Conservation (phyloP, 805 yeast species). For the Saturnispora saitoi region DNA sequence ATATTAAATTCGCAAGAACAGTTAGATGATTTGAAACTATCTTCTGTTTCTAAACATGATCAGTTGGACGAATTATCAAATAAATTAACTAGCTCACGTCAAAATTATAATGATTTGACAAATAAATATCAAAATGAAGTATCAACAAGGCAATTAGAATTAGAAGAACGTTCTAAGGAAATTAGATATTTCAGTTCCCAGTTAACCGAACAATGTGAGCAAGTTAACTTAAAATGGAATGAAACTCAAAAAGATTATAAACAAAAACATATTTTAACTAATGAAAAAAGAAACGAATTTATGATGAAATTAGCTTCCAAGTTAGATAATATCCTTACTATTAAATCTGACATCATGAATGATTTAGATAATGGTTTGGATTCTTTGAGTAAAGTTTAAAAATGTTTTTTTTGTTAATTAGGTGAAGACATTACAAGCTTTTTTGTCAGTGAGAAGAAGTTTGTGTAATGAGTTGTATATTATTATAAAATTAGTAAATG, state of each 20-base stretch:
- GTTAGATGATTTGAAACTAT: constrained; percentile 47
- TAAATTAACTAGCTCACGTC: constrained; percentile 28
- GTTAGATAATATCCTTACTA: constrained; percentile 51
- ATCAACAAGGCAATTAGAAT: constrained; percentile 13
- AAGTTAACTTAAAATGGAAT: constrained; percentile 33
- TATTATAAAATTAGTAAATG: neutral
- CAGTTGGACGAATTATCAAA: constrained; percentile 50
- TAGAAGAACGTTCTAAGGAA: constrained; percentile 17
- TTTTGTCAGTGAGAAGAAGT: neutral
- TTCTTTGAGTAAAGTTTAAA: neutral
- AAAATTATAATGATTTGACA: constrained; percentile 15
- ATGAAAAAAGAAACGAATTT: constrained; percentile 38
- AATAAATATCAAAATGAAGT: constrained; percentile 15
- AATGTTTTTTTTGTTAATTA: neutral
- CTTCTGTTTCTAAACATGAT: constrained; percentile 48
- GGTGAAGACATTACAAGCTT: neutral
- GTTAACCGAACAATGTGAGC: constrained; percentile 13
- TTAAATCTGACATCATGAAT: constrained; percentile 60
- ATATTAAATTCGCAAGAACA: constrained; percentile 48
- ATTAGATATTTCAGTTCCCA: constrained; percentile 11
- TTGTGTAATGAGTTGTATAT: neutral
- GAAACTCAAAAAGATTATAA: constrained; percentile 45
- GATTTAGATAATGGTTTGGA: constrained; percentile 43
- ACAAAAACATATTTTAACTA: constrained; percentile 39
- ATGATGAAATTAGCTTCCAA: constrained; percentile 47